Evolutionary conservation across 371 early-diverging fungal genomes (phyloP).

Genomic region (Catenaria anguillulae): DNA sequence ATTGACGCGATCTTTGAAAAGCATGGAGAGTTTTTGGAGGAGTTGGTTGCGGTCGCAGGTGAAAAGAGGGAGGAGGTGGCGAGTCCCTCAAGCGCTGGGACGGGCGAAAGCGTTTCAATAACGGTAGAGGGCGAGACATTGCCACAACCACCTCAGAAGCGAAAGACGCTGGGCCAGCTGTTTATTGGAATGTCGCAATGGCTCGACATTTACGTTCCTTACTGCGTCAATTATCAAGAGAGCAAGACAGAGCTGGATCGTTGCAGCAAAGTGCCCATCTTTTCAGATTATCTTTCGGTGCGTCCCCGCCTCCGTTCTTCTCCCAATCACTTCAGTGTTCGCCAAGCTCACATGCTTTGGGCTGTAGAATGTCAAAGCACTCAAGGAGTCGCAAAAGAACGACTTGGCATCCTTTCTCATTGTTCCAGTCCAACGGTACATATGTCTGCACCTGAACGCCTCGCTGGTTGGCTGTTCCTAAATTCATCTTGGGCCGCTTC

Average conservation of each 20-base stretch:
- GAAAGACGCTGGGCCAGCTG: not conserved
- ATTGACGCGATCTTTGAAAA: conserved; percentile 3
- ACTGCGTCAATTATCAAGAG: conserved; percentile 5
- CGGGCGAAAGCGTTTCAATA: too few species aligned
- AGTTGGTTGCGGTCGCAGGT: not conserved
- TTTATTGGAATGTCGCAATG: not conserved
- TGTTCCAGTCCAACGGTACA: conserved; percentile 8
- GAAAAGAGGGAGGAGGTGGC: too few species aligned
- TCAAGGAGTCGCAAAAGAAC: conserved; percentile 5
- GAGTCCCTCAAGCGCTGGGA: too few species aligned
- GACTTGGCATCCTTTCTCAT: conserved; percentile 7
- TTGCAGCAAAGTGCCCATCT: not conserved
- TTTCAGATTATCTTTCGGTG: not conserved
- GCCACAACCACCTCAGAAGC: too few species aligned
- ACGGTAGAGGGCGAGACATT: too few species aligned
- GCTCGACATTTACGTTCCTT: conserved; percentile 8
- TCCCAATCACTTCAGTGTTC: too few species aligned
- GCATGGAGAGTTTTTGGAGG: conserved; percentile 1
- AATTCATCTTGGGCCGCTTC: not conserved
- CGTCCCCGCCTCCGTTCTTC: too few species aligned
- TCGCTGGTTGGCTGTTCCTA: too few species aligned
- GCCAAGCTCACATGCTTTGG: too few species aligned
- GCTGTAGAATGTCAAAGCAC: conserved; percentile 1
- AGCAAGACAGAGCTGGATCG: not conserved
- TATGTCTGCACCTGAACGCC: too few species aligned